Evolutionary conservation across 108 stramenopile species (phyloP).

Genomic region (Pseudonitzschia delicatissima): DNA sequence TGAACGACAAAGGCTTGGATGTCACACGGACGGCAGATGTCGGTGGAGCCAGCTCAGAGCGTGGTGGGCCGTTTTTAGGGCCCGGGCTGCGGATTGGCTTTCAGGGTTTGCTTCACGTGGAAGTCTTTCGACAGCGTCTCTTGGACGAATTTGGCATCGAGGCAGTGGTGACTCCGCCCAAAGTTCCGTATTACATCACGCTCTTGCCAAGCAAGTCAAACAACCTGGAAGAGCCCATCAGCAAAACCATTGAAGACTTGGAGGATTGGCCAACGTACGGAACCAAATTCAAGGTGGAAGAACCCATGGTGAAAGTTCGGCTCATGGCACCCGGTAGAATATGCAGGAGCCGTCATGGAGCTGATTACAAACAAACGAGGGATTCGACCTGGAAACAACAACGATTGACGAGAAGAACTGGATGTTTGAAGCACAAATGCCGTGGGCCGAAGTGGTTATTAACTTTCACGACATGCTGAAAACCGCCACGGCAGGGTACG

Average conservation of each 20-base stretch:
- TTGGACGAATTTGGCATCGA: slow-evolving; percentile 93
- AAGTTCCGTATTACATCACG: slow-evolving; percentile 90
- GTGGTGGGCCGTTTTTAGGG: slow-evolving; percentile 86
- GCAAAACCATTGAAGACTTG: slow-evolving; percentile 81
- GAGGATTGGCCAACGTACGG: slow-evolving; percentile 63
- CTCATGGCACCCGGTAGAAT: slow-evolving; percentile 81
- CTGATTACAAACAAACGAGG: slow-evolving; percentile 79
- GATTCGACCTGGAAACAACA: slow-evolving; percentile 55
- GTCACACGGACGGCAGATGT: slow-evolving; percentile 58
- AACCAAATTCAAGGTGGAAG: slow-evolving; percentile 73
- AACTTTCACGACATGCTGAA: slow-evolving; percentile 85
- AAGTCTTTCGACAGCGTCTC: slow-evolving; percentile 96
- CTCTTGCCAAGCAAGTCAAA: slow-evolving; percentile 81
- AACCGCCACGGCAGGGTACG: slow-evolving; percentile 74
- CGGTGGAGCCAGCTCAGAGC: slow-evolving; percentile 38
- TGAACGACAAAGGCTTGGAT: slow-evolving; percentile 92
- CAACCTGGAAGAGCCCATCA: slow-evolving; percentile 73
- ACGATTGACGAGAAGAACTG: slow-evolving; percentile 83
- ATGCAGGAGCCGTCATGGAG: slow-evolving; percentile 86
- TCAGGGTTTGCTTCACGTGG: slow-evolving; percentile 96
- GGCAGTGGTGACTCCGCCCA: slow-evolving; percentile 96
- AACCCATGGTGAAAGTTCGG: slow-evolving; percentile 78
- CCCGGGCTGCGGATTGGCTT: slow-evolving; percentile 94
- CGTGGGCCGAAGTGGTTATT: slow-evolving; percentile 85
- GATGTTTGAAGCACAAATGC: slow-evolving; percentile 79